These are phyloP conservation scores for Grammothele lineata DNA, from an alignment of 768 basidiomycete genomes.

Conservation along the genomic window DNA sequence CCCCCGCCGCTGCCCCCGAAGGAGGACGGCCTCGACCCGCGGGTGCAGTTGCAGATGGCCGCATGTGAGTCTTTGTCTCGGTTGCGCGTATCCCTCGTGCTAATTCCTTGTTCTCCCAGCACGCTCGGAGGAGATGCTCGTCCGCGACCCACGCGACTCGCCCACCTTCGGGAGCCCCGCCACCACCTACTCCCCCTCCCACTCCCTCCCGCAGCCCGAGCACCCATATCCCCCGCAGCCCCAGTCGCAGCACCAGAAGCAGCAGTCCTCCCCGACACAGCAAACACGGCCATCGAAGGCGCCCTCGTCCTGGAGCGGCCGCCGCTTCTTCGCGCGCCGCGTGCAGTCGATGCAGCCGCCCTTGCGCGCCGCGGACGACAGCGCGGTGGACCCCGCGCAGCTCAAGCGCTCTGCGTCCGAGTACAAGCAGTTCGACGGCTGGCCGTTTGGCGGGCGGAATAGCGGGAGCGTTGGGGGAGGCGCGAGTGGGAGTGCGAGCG, in stretches of 20 bases:
- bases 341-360: slow-evolving; percentile 24
- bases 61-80: background rate
- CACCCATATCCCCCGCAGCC: slow-evolving; percentile 17
- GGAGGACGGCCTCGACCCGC: background rate
- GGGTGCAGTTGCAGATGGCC: background rate
- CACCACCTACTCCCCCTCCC: slow-evolving; percentile 15
- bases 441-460: slow-evolving; percentile 11
- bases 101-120: background rate
- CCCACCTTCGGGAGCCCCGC: background rate
- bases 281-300: background rate
- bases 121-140: slow-evolving; percentile 3
- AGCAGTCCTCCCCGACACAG: too few relatives aligned
- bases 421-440: slow-evolving; percentile 15
- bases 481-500: too few relatives aligned
- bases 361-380: slow-evolving; percentile 7
- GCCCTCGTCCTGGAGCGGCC: slow-evolving; percentile 6
- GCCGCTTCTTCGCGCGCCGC: slow-evolving; percentile 11
- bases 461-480: too few relatives aligned
- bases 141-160: background rate
- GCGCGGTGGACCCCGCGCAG: background rate
- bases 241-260: slow-evolving; percentile 6
- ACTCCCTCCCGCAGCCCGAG: slow-evolving; percentile 5
- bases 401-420: slow-evolving; percentile 16
- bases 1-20: slow-evolving; percentile 8
- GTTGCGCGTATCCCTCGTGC: background rate